These are phyloP conservation scores for Brassica nigra DNA, from an alignment of 345 rosid species.

Conservation along the genomic window DNA sequence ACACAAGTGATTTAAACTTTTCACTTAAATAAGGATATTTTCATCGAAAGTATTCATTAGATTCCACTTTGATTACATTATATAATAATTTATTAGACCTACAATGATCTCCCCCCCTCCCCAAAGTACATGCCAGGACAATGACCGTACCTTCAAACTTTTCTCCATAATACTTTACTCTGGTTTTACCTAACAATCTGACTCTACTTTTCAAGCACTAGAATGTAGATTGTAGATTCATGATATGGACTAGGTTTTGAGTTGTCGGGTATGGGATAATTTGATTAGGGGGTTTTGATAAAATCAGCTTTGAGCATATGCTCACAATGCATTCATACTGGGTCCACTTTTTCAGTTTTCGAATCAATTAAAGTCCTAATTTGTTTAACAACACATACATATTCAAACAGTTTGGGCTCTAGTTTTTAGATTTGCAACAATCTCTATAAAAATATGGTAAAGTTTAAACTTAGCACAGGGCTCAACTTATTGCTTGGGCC, in stretches of 20 bases:
- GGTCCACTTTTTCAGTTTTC: too few relatives aligned
- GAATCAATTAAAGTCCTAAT: too few relatives aligned
- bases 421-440: too few relatives aligned
- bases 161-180: slow-evolving; percentile 2
- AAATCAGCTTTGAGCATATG: too few relatives aligned
- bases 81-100: slow-evolving; percentile 14
- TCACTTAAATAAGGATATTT: background rate
- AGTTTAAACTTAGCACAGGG: too few relatives aligned
- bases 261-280: too few relatives aligned
- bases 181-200: slow-evolving; percentile 30
- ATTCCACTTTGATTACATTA: slow-evolving; percentile 22
- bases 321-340: too few relatives aligned
- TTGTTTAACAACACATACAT: too few relatives aligned
- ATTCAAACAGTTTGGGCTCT: too few relatives aligned
- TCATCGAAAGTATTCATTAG: slow-evolving; percentile 13
- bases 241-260: background rate
- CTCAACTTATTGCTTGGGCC: too few relatives aligned
- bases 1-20: background rate
- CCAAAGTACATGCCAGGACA: slow-evolving; percentile 32
- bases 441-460: too few relatives aligned
- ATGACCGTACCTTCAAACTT: slow-evolving; percentile 36
- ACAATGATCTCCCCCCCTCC: background rate
- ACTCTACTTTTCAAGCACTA: slow-evolving; percentile 10
- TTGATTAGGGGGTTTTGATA: too few relatives aligned
- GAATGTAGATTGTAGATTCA: background rate